Conservation (phyloP, 208 protist genomes). For the Wallacemonas sp. region DNA sequence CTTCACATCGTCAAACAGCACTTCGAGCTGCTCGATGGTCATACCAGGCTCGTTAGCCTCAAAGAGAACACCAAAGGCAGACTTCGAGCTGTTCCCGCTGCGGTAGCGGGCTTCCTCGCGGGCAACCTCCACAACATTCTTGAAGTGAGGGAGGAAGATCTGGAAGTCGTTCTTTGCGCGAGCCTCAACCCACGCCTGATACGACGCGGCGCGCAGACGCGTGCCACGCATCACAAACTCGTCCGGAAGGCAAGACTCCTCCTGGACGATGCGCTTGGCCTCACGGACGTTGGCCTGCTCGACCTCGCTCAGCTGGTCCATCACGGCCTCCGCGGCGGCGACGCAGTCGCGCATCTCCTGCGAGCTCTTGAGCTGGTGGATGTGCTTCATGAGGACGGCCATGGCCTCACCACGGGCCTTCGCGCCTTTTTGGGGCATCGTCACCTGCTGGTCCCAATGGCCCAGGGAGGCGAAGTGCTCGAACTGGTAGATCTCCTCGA, state of each 20-base stretch:
- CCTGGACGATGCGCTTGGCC: constrained; percentile 25
- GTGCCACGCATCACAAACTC: constrained; percentile 31
- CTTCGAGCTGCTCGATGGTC: constrained; percentile 34
- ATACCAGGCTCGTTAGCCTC: constrained; percentile 66
- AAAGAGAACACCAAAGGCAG: constrained; percentile 48
- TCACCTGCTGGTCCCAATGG: constrained; percentile 43
- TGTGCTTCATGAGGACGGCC: constrained; percentile 26
- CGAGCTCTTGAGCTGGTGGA: constrained; percentile 32
- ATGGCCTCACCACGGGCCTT: constrained; percentile 34
- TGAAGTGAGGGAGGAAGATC: constrained; percentile 35
- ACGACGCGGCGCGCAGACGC: constrained; percentile 23
- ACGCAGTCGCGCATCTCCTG: constrained; percentile 21
- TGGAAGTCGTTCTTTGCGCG: constrained; percentile 47
- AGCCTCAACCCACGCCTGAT: constrained; percentile 34
- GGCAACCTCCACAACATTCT: constrained; percentile 38
- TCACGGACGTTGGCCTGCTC: constrained; percentile 51
- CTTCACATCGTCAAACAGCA: constrained; percentile 51
- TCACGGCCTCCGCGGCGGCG: constrained; percentile 22
- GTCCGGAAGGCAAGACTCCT: constrained; percentile 25
- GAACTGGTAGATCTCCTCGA: constrained; percentile 42
- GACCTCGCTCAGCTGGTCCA: constrained; percentile 25
- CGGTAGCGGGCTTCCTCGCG: constrained; percentile 38
- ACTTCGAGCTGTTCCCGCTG: constrained; percentile 19
- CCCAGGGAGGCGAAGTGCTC: constrained; percentile 29
- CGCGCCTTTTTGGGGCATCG: constrained; percentile 42